Evolutionary conservation across 805 yeast genomes (phyloP).

Genomic region (Yarrowia sp.): DNA sequence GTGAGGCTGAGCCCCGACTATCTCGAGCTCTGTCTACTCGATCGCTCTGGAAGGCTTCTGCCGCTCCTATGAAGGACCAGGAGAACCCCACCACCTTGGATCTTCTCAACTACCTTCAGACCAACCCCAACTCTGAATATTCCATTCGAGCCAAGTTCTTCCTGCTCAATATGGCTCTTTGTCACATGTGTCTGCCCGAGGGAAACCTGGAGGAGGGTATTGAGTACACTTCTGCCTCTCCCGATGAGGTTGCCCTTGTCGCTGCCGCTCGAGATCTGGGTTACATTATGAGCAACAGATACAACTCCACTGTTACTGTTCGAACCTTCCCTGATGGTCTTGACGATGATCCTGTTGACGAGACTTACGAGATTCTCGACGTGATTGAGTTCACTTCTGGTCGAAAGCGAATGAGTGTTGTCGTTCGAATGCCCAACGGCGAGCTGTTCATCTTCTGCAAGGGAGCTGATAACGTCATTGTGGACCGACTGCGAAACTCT

Average conservation of each 20-base stretch:
- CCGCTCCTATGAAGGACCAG: slow-evolving; percentile 56
- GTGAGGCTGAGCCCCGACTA: slow-evolving; percentile 30
- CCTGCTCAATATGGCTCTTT: slow-evolving; percentile 78
- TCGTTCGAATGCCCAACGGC: slow-evolving; percentile 77
- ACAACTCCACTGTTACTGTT: slow-evolving; percentile 64
- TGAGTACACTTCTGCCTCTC: slow-evolving; percentile 91
- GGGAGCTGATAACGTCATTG: slow-evolving; percentile 92
- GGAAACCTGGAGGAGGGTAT: slow-evolving; percentile 55
- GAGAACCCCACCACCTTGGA: slow-evolving; percentile 64
- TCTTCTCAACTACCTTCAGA: slow-evolving; percentile 71
- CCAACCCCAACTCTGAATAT: slow-evolving; percentile 71
- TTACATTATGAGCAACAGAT: slow-evolving; percentile 76
- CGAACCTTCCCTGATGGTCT: slow-evolving; percentile 87
- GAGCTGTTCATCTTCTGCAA: slow-evolving; percentile 82
- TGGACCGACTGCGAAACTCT: slow-evolving; percentile 70
- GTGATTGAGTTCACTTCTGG: slow-evolving; percentile 84
- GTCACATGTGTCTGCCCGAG: slow-evolving; percentile 85
- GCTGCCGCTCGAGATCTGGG: slow-evolving; percentile 97
- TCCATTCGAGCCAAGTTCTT: slow-evolving; percentile 80
- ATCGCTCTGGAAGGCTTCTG: slow-evolving; percentile 58
- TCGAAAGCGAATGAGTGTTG: slow-evolving; percentile 93
- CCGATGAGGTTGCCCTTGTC: slow-evolving; percentile 93
- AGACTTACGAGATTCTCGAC: slow-evolving; percentile 77
- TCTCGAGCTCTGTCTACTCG: slow-evolving; percentile 25
- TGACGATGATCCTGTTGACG: slow-evolving; percentile 65